phyloP scores from a whole-genome alignment of 1,284 basidiomycete genomes.

The Melampsora occidentalis region DNA sequence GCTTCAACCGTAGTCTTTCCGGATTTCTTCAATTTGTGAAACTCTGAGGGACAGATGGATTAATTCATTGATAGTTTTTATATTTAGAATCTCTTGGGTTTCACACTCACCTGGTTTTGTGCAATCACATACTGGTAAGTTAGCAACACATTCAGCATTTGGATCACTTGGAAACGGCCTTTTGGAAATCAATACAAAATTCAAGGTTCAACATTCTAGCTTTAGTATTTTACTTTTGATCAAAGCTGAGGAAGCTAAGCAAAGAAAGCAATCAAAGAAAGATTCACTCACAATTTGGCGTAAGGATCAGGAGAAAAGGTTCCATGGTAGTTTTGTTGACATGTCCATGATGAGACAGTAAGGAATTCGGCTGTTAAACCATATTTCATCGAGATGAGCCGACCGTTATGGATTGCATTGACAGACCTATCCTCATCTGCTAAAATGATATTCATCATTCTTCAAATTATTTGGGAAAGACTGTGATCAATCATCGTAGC shows the following conservation, averaged over 20 bases:
- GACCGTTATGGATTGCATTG: not conserved
- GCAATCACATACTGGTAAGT: constrained; percentile 10
- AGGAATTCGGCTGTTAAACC: constrained; percentile 11
- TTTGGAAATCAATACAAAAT: not conserved
- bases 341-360: not conserved
- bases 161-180: not conserved
- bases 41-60: not conserved
- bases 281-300: not conserved
- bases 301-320: not conserved
- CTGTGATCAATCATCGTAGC: not conserved
- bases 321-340: constrained; percentile 6
- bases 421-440: not conserved
- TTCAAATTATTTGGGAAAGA: not conserved
- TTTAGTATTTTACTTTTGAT: not conserved
- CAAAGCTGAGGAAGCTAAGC: not conserved
- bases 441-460: constrained; percentile 5
- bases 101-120: constrained; percentile 3
- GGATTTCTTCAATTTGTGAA: not conserved
- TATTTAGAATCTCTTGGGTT: not conserved
- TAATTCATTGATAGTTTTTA: not conserved
- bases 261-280: not conserved
- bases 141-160: not conserved
- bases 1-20: not conserved
- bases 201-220: too few relatives aligned
- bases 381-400: not conserved